Evolutionary conservation across 345 rosid species (phyloP), one percentile per base, ranked within the genome.

Genomic region (Salix exigua): DNA sequence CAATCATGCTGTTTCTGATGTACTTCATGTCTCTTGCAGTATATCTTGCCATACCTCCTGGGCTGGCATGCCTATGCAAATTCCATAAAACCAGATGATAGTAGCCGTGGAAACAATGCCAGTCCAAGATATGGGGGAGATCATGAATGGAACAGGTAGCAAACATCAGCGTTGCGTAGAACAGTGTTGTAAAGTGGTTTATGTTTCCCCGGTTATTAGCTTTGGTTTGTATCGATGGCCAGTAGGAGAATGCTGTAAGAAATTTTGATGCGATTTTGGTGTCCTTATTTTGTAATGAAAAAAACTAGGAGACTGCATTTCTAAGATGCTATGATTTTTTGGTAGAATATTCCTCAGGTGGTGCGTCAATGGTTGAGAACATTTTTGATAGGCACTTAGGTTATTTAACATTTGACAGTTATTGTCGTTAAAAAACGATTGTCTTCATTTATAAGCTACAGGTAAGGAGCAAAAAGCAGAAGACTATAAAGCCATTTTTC

Each of bases 1-100:
- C 9, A 19, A 18, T 28, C 40, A 26, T 48, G 37, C 33, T 35
- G 16, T 26, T 55, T 37, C 51, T 67, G 31, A 68, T 6, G 35
- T 18, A 14, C 40, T 25, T 68, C 33, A 38, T 69, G 58, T 7
- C 23, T 5, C 69, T 16, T 75, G 87, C 93, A 94, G 97, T 94
- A 86, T 74, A 72, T 92, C 68, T 80, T 94, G 86, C 98, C 98
- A 0, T 85, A 89, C 83, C 86, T 94, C 19, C 65, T 94, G 74
- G 98, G 97, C 37, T 94, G 97, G 98, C 89, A 90, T 35, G 88
- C 97, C 51, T 92, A 82, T 73, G 91, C 91, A 2, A 83, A 79
- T 77, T 79, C 92, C 69, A 87, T 84, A 68, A 90, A 76, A 82
- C 90, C 88, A 1, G 88, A 86, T 42, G 90, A 88, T n/a, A 31